These are phyloP conservation scores for Thielaviopsis euricoi DNA, from an alignment of 2,329 filamentous ascomycete species.

Conservation along the genomic window DNA sequence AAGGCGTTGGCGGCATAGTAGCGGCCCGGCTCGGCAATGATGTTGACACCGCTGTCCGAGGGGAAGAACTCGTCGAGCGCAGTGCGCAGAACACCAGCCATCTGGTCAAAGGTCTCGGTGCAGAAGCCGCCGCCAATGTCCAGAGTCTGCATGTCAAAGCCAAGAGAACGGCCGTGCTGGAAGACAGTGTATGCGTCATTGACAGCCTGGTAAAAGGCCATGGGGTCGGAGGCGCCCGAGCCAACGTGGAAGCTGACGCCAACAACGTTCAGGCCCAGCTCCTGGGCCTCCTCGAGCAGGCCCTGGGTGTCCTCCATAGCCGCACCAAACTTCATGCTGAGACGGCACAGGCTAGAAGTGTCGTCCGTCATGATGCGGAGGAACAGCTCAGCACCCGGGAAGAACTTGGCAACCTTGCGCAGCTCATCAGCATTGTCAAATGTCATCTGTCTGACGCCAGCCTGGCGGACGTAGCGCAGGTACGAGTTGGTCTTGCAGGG, in stretches of 20 bases:
- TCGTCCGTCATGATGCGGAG: constrained; percentile 94
- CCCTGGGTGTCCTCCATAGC: constrained; percentile 65
- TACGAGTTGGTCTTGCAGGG: constrained; percentile 99
- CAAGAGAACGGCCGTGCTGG: constrained; percentile 60
- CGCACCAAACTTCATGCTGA: constrained; percentile 96
- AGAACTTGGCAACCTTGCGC: constrained; percentile 91
- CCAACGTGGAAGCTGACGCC: constrained; percentile 97
- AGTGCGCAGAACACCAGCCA: constrained; percentile 63
- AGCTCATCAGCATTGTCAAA: constrained; percentile 98
- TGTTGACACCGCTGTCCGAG: constrained; percentile 47
- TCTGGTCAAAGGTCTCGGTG: constrained; percentile 77
- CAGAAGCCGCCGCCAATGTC: constrained; percentile 92
- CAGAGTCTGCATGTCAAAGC: constrained; percentile 69
- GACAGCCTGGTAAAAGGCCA: constrained; percentile 79
- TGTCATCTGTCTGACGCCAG: constrained; percentile 93
- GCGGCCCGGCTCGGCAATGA: constrained; percentile 92
- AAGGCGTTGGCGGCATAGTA: constrained; percentile 93
- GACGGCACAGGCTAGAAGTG: constrained; percentile 78
- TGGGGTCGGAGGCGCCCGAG: constrained; percentile 86
- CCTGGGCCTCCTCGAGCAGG: constrained; percentile 63
- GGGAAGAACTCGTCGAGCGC: constrained; percentile 85
- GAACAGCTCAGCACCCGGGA: constrained; percentile 76
- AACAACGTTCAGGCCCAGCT: constrained; percentile 75
- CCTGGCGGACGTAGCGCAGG: constrained; percentile 70
- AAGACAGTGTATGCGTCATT: constrained; percentile 80